Conservation (phyloP, 768 basidiomycete species). For the Kondoa subrosea region DNA sequence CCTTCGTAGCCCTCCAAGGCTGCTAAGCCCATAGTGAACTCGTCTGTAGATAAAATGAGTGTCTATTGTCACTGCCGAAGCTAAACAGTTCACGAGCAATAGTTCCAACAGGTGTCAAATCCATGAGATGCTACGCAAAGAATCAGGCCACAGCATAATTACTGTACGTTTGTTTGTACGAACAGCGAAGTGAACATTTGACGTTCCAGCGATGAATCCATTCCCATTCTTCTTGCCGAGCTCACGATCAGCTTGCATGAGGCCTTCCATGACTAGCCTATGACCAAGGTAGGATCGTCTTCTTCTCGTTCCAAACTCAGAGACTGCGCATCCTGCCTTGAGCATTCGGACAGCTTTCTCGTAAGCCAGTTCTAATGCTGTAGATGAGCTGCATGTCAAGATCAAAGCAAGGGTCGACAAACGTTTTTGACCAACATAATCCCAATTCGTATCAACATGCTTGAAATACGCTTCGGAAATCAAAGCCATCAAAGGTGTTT, state of each 20-base stretch:
- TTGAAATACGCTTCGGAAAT: slow-evolving; percentile 79
- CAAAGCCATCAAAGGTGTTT: slow-evolving; percentile 84
- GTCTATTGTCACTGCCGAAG: too few species aligned
- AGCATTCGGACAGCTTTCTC: slow-evolving; percentile 52
- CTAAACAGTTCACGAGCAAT: slow-evolving; percentile 30
- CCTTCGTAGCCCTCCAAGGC: slow-evolving; percentile 67
- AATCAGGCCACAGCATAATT: too few species aligned
- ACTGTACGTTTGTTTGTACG: too few species aligned
- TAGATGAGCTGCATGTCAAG: slow-evolving; percentile 2
- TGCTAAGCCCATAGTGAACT: slow-evolving; percentile 43
- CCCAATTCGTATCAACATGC: slow-evolving; percentile 62
- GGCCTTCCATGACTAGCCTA: slow-evolving; percentile 52
- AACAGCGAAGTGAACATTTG: slow-evolving; percentile 87
- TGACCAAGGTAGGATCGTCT: slow-evolving; percentile 58
- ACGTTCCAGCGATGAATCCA: slow-evolving; percentile 62
- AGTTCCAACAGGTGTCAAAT: slow-evolving; percentile 28
- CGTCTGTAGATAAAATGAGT: slow-evolving; percentile 24
- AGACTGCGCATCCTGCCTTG: slow-evolving; percentile 50
- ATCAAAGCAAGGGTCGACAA: neutral
- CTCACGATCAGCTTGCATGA: slow-evolving; percentile 49
- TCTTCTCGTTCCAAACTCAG: slow-evolving; percentile 74
- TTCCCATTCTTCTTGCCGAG: slow-evolving; percentile 27
- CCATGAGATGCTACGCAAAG: slow-evolving; percentile 30
- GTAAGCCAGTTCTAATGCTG: slow-evolving; percentile 49
- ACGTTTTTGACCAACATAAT: slow-evolving; percentile 66